Percentiles rank a stretch among this genome's conserved stretches.
These are phyloP conservation scores for Pichia sp. DNA, from an alignment of 1,139 yeast genomes.

Conservation along the genomic window DNA sequence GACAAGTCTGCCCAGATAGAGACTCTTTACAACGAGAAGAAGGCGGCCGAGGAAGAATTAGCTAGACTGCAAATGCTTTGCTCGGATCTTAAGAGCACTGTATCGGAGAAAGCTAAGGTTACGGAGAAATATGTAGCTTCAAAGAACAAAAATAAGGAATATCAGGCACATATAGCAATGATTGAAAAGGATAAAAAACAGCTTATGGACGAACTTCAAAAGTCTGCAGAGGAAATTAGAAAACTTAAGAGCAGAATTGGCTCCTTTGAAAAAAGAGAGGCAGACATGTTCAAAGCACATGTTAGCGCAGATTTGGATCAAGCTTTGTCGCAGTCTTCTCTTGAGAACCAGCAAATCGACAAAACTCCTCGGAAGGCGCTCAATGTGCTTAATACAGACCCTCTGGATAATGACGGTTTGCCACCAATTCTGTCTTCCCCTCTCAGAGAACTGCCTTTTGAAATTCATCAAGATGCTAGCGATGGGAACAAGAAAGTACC, in stretches of 20 bases:
- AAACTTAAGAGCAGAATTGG: background rate
- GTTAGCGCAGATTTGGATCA: background rate
- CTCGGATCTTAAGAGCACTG: conserved; percentile 7
- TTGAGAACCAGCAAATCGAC: background rate
- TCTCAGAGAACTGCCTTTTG: conserved; percentile 7
- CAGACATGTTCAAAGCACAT: background rate
- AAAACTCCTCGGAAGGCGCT: conserved; percentile 8
- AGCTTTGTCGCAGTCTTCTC: background rate
- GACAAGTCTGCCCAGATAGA: conserved; percentile 1
- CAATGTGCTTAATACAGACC: conserved; percentile 10
- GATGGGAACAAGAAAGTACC: conserved; percentile 2
- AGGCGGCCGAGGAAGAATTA: conserved; percentile 6
- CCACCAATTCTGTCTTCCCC: conserved; percentile 14
- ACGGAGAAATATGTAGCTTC: conserved; percentile 4
- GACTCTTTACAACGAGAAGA: background rate
- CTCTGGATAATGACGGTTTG: conserved; percentile 9
- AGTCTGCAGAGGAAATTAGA: background rate
- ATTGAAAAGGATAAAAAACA: conserved; percentile 4
- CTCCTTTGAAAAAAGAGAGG: background rate
- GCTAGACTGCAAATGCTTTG: conserved; percentile 8
- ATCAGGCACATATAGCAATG: background rate
- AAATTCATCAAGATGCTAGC: conserved; percentile 10
- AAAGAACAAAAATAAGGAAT: conserved; percentile 4
- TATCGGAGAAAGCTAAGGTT: conserved; percentile 4
- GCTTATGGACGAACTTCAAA: background rate